A percentile compares a stretch with the other conserved stretches of the same genome.
Evolutionary conservation across 2,329 filamentous ascomycete species (phyloP).

Genomic region (Fusarium cyanostomum): DNA sequence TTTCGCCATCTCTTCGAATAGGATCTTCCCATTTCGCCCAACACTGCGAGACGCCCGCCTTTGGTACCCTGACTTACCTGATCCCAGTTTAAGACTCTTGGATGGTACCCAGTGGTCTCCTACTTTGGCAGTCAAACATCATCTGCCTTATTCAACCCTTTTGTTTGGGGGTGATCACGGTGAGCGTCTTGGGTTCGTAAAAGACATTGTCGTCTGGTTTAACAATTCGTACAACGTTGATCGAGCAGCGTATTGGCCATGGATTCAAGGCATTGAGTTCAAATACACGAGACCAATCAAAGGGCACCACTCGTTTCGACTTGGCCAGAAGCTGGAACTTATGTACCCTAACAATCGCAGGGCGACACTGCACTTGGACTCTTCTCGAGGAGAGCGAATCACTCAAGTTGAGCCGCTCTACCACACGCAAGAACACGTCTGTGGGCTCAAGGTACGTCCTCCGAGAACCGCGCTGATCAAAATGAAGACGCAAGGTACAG

Average conservation of each 20-base stretch:
- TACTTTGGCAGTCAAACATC: too few relatives aligned
- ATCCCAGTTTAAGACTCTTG: not conserved
- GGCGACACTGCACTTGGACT: not conserved
- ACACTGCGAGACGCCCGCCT: not conserved
- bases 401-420: not conserved
- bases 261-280: not conserved
- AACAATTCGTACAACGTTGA: too few relatives aligned
- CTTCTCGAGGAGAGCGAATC: not conserved
- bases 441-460: not conserved
- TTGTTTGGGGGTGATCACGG: not conserved
- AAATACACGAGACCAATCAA: not conserved
- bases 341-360: too few relatives aligned
- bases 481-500: not conserved
- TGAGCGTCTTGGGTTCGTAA: not conserved
- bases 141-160: not conserved
- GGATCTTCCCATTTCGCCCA: not conserved
- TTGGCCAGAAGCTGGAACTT: not conserved
- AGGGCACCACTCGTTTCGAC: not conserved
- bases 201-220: not conserved
- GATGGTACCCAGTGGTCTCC: too few relatives aligned
- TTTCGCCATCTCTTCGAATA: not conserved
- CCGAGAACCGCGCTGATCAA: too few relatives aligned
- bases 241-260: not conserved
- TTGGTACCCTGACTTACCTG: not conserved
- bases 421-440: not conserved